Percentiles rank a stretch among this genome's conserved stretches.
These are phyloP conservation scores for Trametopsis cervina DNA, from an alignment of 768 basidiomycete species.

Conservation along the genomic window DNA sequence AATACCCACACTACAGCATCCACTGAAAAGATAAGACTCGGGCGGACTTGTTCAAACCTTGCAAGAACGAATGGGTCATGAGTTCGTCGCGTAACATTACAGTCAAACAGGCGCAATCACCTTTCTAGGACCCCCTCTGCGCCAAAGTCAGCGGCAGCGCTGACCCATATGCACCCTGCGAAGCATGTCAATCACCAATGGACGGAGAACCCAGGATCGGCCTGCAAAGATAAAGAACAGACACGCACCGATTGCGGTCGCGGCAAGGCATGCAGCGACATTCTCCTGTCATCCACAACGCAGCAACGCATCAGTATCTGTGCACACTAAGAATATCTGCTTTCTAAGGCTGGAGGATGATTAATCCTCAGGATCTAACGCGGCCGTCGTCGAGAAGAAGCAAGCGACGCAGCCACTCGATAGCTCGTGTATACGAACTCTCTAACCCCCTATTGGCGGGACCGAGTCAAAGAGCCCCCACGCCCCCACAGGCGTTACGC, in stretches of 20 bases:
- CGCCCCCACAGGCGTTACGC: no score
- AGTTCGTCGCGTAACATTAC: conserved; percentile 1
- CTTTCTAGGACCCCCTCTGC: conserved; percentile 70
- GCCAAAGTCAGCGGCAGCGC: conserved; percentile 80
- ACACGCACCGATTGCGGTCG: conserved; percentile 48
- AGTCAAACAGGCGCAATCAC: conserved; percentile 29
- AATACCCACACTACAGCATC: conserved; percentile 58
- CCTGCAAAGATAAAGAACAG: no score
- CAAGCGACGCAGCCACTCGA: background rate
- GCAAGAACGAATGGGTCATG: conserved; percentile 1
- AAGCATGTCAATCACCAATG: no score
- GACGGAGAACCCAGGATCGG: no score
- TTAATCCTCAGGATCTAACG: no score
- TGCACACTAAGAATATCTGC: no score
- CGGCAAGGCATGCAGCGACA: conserved; percentile 58
- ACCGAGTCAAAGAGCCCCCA: background rate
- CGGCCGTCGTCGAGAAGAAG: no score
- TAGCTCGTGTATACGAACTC: background rate
- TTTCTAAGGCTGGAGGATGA: no score
- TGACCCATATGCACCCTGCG: conserved; percentile 69
- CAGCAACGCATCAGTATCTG: no score
- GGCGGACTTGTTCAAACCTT: conserved; percentile 75
- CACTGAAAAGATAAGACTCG: conserved; percentile 64
- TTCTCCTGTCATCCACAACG: conserved; percentile 60
- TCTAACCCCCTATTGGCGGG: background rate